Percentiles rank a stretch among this genome's conserved stretches.
Evolutionary conservation across 2,329 filamentous ascomycete species (phyloP).

Genomic region (Fusarium sp.): DNA sequence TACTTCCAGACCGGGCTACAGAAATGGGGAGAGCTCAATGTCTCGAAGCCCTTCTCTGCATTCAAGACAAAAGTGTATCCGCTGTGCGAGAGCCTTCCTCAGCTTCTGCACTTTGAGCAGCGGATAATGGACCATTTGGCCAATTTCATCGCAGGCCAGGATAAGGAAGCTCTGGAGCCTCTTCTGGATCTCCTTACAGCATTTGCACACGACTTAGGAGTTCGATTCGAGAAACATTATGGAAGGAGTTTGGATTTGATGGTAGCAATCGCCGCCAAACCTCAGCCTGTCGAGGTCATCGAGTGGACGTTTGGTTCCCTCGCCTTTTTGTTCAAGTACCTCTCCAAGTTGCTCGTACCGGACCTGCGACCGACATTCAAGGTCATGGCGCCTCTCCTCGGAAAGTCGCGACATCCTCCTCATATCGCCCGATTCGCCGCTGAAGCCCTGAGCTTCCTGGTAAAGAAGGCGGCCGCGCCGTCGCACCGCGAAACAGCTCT

Average conservation of each 20-base stretch:
- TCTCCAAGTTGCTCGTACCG: slow-evolving; percentile 86
- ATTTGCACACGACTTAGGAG: slow-evolving; percentile 93
- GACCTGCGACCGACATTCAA: slow-evolving; percentile 87
- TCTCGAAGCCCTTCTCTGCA: slow-evolving; percentile 81
- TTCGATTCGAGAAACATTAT: slow-evolving; percentile 90
- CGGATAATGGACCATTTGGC: slow-evolving; percentile 83
- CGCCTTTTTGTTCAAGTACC: slow-evolving; percentile 97
- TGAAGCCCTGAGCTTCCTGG: slow-evolving; percentile 92
- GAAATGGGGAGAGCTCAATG: slow-evolving; percentile 92
- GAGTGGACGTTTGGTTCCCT: slow-evolving; percentile 97
- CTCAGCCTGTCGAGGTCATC: slow-evolving; percentile 86
- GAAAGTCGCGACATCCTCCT: slow-evolving; percentile 82
- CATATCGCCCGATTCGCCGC: slow-evolving; percentile 94
- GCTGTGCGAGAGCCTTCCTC: slow-evolving; percentile 88
- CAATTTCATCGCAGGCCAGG: slow-evolving; percentile 80
- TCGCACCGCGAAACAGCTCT: slow-evolving; percentile 82
- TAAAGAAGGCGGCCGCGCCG: slow-evolving; percentile 86
- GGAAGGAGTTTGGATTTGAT: slow-evolving; percentile 79
- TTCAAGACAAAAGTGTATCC: slow-evolving; percentile 82
- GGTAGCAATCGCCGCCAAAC: slow-evolving; percentile 79
- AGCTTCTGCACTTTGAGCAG: slow-evolving; percentile 91
- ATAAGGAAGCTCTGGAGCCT: slow-evolving; percentile 85
- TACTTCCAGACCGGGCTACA: slow-evolving; percentile 86
- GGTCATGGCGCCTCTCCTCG: slow-evolving; percentile 85
- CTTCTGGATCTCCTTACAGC: slow-evolving; percentile 89